Base-by-base conservation (phyloP, 805 yeast genomes). In the Monosporozyma yasuniensis region DNA sequence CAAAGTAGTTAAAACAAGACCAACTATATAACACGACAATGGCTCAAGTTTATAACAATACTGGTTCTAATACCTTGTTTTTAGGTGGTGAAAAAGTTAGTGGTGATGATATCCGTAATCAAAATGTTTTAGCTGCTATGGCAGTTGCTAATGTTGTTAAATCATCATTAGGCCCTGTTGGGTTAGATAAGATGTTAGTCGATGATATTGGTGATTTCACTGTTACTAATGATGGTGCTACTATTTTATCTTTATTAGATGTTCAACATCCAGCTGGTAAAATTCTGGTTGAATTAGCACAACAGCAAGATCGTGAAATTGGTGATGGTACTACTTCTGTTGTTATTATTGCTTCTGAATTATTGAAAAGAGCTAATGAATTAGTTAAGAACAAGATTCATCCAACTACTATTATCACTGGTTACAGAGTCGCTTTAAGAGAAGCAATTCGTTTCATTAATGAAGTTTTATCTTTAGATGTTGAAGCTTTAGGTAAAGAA, bases 211-310 rank as follows among this genome's bases (percentile, higher is more conserved):
- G 99, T 55, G 99, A 95, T 70, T 97, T 93, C 44, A 90, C 96
- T 5, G 97, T 93, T 47, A 93, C 99, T 44, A 93, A 93, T 70
- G 99, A 93, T 69, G 99, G 99, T 57, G 99, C 99, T 52, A 93
- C 99, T 4, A 93, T 93, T 61, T 74, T 93, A 55, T 78, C 88
- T 9, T 71, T 95, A 48, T 74, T 93, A 56, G 99, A 93, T 65
- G 98, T 93, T 47, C 96, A 93, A 70, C 99, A 93, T 68, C 99
- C 99, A 34, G 99, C 99, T 1, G 99, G 98, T 16, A 91, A 89
- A 72, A 93, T 93, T 60, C 74, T 93, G 51, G 99, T 93, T 46
- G 98, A 93, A 64, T 77, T 93, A 63, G 99, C 99, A 2, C 96
- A 93, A 68, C 98, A 93, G 69, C 99, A 93, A 73, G 99, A 93